Evolutionary conservation across 2,329 filamentous ascomycete genomes (phyloP).

Genomic region (Gyromitra esculenta): DNA sequence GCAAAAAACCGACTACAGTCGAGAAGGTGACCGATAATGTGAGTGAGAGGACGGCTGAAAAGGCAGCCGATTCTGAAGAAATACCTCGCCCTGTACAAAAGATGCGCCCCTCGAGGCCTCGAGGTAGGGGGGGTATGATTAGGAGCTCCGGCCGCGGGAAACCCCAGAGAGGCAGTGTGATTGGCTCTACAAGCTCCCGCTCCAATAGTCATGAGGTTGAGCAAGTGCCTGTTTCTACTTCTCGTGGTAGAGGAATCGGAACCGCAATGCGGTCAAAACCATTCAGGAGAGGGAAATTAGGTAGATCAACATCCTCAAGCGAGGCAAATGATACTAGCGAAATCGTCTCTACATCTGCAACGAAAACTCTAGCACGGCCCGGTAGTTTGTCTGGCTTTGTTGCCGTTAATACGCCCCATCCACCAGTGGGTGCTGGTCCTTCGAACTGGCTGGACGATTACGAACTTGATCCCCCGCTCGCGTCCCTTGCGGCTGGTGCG

Average conservation of each 20-base stretch:
- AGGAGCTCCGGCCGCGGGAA: not conserved
- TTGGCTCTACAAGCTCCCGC: not conserved
- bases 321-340: slow-evolving; percentile 20
- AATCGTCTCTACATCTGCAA: not conserved
- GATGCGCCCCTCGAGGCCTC: slow-evolving; percentile 39
- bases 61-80: slow-evolving; percentile 8
- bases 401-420: slow-evolving; percentile 32
- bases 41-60: not conserved
- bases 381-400: slow-evolving; percentile 14
- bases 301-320: not conserved
- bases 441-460: slow-evolving; percentile 11
- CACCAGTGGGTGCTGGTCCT: slow-evolving; percentile 5
- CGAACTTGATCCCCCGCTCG: slow-evolving; percentile 5
- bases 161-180: not conserved
- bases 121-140: not conserved
- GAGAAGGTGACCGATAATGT: not conserved
- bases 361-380: not conserved
- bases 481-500: slow-evolving; percentile 26
- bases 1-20: not conserved
- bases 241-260: slow-evolving; percentile 18
- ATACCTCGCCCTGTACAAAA: slow-evolving; percentile 29
- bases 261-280: slow-evolving; percentile 35
- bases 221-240: not conserved
- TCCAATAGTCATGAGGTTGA: slow-evolving; percentile 23
- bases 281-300: slow-evolving; percentile 13